phyloP scores from a whole-genome alignment of 2,329 filamentous ascomycete species.

The Cercospora canescens region DNA sequence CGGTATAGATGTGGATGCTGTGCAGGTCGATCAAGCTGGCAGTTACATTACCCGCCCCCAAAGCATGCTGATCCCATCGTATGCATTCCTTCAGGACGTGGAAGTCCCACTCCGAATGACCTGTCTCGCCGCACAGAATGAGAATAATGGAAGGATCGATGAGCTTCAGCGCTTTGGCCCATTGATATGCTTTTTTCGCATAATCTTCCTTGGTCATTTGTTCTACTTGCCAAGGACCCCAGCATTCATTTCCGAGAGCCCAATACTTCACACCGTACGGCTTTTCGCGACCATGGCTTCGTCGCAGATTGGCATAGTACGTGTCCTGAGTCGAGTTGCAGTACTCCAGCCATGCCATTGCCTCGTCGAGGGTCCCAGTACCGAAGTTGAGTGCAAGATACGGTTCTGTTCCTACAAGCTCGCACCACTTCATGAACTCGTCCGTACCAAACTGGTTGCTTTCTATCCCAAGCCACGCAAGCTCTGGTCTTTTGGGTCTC shows the following conservation, averaged over 20 bases:
- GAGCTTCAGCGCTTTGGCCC: conserved; percentile 71
- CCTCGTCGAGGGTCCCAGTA: conserved; percentile 62
- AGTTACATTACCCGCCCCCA: conserved; percentile 48
- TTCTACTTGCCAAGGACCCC: conserved; percentile 67
- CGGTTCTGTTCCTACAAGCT: conserved; percentile 70
- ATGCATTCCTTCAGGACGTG: conserved; percentile 71
- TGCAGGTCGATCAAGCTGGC: conserved; percentile 71
- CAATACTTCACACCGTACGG: conserved; percentile 85
- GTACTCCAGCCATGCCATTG: conserved; percentile 80
- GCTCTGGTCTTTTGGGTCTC: conserved; percentile 66
- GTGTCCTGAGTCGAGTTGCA: conserved; percentile 78
- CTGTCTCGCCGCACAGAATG: conserved; percentile 74
- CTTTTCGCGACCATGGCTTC: conserved; percentile 71
- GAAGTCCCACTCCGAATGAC: conserved; percentile 69
- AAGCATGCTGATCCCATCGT: conserved; percentile 50
- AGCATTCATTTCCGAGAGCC: conserved; percentile 76
- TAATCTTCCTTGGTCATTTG: conserved; percentile 70
- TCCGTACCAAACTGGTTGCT: conserved; percentile 80
- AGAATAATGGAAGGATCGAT: conserved; percentile 68
- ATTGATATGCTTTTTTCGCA: conserved; percentile 67
- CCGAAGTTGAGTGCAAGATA: conserved; percentile 81
- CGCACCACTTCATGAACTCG: conserved; percentile 82
- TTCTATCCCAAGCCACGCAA: conserved; percentile 78
- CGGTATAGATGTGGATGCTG: conserved; percentile 77
- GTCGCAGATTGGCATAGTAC: conserved; percentile 77